These are phyloP conservation scores for Thuja plicata DNA, from an alignment of 83 land plant species.

Conservation along the genomic window DNA sequence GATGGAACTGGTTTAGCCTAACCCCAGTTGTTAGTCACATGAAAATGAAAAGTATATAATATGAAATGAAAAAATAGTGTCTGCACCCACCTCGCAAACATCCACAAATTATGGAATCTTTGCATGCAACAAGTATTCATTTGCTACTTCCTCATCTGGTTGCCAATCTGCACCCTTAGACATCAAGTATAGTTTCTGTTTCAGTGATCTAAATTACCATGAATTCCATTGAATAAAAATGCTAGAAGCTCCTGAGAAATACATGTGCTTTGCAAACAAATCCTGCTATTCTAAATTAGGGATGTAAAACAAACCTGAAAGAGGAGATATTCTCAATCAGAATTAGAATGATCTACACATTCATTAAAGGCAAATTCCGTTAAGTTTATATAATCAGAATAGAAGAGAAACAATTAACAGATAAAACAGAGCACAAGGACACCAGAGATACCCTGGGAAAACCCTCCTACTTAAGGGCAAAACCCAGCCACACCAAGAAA, in stretches of 20 bases:
- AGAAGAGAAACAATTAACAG: too few species aligned
- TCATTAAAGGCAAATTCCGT: neutral
- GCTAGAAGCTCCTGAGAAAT: constrained; percentile 75
- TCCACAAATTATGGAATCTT: constrained; percentile 88
- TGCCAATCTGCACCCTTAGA: constrained; percentile 85
- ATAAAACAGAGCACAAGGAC: too few species aligned
- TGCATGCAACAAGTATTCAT: constrained; percentile 80
- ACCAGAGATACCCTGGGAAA: too few species aligned
- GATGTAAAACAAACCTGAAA: neutral
- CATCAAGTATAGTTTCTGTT: constrained; percentile 73
- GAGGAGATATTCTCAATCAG: neutral
- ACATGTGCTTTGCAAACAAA: neutral
- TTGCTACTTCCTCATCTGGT: constrained; percentile 87
- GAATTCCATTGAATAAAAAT: constrained; percentile 85
- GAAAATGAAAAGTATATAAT: neutral
- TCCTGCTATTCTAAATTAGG: neutral
- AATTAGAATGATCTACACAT: neutral
- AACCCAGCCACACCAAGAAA: too few species aligned
- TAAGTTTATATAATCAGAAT: too few species aligned
- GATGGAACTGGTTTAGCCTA: neutral
- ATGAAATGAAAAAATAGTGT: neutral
- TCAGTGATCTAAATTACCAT: constrained; percentile 83
- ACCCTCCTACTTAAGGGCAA: too few species aligned
- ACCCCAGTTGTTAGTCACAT: neutral
- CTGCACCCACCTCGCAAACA: constrained; percentile 72